These are phyloP conservation scores for Monosporozyma solicola DNA, from an alignment of 805 yeast species.

Conservation along the genomic window DNA sequence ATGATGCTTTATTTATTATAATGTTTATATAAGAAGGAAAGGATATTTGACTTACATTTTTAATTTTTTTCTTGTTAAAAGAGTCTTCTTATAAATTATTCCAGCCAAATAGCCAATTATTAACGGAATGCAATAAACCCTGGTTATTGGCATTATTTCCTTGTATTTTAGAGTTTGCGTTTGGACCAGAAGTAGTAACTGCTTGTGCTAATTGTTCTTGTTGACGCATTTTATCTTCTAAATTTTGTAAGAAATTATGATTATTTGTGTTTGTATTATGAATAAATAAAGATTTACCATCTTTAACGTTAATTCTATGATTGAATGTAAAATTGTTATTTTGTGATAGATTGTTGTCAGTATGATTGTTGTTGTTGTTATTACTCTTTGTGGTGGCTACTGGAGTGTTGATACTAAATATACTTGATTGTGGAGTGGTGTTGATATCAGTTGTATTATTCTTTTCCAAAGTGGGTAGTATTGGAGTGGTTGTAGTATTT, in stretches of 20 bases:
- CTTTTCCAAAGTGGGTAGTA: not conserved
- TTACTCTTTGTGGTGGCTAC: not conserved
- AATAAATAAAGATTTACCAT: conserved; percentile 35
- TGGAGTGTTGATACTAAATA: not conserved
- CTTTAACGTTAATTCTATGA: conserved; percentile 32
- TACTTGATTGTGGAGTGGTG: not conserved
- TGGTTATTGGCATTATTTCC: conserved; percentile 3
- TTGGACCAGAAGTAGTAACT: conserved; percentile 14
- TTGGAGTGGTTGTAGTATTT: not conserved
- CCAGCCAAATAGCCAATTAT: conserved; percentile 49
- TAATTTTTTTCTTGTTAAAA: not conserved
- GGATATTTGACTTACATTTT: not conserved
- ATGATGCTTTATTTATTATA: not conserved
- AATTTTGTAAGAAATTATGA: conserved; percentile 20
- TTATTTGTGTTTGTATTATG: conserved; percentile 18
- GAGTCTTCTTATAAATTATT: conserved; percentile 32
- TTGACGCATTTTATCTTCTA: conserved; percentile 25
- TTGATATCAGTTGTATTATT: not conserved
- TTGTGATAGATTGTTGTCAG: not conserved
- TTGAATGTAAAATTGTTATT: conserved; percentile 11
- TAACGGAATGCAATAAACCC: conserved; percentile 29
- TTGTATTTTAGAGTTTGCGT: conserved; percentile 31
- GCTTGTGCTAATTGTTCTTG: conserved; percentile 14
- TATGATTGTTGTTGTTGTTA: not conserved
- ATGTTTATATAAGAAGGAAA: not conserved